These are phyloP conservation scores for Trichosporon sp. DNA, from an alignment of 1,284 basidiomycete species.

Conservation along the genomic window DNA sequence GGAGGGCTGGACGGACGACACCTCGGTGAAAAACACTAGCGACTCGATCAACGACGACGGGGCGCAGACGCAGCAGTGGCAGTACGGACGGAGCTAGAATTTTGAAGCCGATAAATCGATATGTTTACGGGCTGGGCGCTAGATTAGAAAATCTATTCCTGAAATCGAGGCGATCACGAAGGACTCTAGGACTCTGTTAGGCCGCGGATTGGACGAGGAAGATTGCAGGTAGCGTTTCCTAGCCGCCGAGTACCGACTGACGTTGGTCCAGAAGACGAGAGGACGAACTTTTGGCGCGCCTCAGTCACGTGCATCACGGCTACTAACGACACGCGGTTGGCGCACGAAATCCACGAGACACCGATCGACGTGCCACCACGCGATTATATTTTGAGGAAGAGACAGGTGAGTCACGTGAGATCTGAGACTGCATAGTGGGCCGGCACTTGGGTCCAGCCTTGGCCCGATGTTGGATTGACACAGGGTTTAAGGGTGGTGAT, in stretches of 20 bases:
- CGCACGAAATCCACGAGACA: not conserved
- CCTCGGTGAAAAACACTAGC: not conserved
- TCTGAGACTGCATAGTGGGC: too few species aligned
- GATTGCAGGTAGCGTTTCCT: not conserved
- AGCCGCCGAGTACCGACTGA: not conserved
- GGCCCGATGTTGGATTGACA: too few species aligned
- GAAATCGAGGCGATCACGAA: not conserved
- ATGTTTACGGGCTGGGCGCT: not conserved
- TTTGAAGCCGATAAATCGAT: not conserved
- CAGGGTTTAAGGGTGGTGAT: not conserved
- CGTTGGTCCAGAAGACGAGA: not conserved
- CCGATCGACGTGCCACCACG: not conserved
- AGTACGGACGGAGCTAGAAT: not conserved
- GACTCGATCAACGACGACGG: not conserved
- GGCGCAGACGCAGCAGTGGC: too few species aligned
- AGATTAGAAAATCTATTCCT: not conserved
- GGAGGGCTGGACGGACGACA: not conserved
- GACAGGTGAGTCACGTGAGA: not conserved
- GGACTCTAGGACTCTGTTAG: not conserved
- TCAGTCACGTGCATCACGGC: not conserved
- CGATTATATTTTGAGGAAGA: not conserved
- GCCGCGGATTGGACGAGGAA: not conserved
- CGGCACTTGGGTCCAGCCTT: too few species aligned
- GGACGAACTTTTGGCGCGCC: not conserved
- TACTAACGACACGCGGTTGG: not conserved